A percentile compares a stretch with the other conserved stretches of the same genome.
phyloP scores from a whole-genome alignment of 176 grass and related monocot species.

The Oryza meyeriana region DNA sequence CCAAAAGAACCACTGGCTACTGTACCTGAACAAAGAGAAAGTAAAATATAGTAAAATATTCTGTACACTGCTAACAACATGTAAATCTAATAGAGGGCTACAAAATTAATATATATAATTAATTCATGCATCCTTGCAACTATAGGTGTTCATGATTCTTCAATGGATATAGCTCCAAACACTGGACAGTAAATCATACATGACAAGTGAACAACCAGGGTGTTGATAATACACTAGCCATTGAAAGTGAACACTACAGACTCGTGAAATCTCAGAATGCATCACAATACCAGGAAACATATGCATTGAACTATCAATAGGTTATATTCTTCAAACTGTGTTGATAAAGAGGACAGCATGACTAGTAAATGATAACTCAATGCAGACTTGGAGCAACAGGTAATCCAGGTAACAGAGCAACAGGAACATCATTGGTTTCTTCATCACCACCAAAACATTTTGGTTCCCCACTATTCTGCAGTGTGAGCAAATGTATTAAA shows the following conservation, averaged over 20 bases:
- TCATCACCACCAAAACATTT: conserved; percentile 60
- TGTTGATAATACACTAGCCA: background rate
- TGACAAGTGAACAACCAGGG: background rate
- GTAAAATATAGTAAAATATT: conserved; percentile 13
- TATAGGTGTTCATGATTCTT: background rate
- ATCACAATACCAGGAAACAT: background rate
- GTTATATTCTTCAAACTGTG: conserved; percentile 22
- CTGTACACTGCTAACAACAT: background rate
- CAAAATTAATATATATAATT: background rate
- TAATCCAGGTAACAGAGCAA: conserved; percentile 65
- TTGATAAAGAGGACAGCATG: background rate
- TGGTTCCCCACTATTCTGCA: conserved; percentile 76
- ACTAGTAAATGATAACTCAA: conserved; percentile 12
- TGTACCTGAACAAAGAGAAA: conserved; percentile 56
- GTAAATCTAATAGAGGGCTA: conserved; percentile 10
- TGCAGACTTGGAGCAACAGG: no score
- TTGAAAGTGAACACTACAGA: background rate
- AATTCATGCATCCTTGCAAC: background rate
- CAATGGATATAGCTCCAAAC: background rate
- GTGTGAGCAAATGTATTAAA: no score
- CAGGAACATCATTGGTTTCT: conserved; percentile 47
- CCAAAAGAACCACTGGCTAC: conserved; percentile 69
- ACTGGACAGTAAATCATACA: background rate
- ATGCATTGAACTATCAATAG: background rate
- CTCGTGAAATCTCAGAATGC: conserved; percentile 5